Evolutionary conservation across 2,329 filamentous ascomycete species (phyloP).

Genomic region (Talaromyces sp.): DNA sequence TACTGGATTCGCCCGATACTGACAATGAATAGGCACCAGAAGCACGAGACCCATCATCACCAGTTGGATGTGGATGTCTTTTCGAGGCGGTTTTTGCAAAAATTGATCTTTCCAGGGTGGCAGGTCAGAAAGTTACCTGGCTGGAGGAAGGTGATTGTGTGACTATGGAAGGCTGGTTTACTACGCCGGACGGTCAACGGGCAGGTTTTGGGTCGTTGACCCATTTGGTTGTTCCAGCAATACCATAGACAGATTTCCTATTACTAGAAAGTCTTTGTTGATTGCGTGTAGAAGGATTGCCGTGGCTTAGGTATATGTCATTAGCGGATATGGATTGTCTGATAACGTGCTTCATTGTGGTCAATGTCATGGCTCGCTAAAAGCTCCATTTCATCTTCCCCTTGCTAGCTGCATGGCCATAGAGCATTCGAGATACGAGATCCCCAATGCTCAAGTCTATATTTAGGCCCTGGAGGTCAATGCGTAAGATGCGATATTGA

Average conservation of each 20-base stretch:
- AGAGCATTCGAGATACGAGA: background rate
- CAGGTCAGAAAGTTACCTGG: background rate
- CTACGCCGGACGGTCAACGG: conserved; percentile 1
- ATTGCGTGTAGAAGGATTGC: background rate
- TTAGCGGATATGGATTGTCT: background rate
- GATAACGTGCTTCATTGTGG: background rate
- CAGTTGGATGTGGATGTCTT: conserved; percentile 8
- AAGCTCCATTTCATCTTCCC: background rate
- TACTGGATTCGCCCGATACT: background rate
- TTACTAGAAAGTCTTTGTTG: background rate
- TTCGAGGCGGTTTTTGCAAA: conserved; percentile 1
- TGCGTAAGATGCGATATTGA: background rate
- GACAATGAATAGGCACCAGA: background rate
- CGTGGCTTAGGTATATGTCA: background rate
- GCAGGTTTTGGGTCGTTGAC: background rate
- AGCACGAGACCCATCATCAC: background rate
- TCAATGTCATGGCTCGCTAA: background rate
- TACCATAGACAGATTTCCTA: background rate
- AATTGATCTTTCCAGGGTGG: background rate
- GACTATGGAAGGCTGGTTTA: conserved; percentile 15
- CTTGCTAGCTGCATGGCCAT: background rate
- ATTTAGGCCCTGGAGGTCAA: background rate
- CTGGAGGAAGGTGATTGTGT: conserved; percentile 10
- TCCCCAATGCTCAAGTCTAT: background rate
- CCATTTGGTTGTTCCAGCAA: background rate